A percentile compares a stretch with the other conserved stretches of the same genome.
These are phyloP conservation scores for Primulina tabacum DNA, from an alignment of 257 asterid species.

Conservation along the genomic window DNA sequence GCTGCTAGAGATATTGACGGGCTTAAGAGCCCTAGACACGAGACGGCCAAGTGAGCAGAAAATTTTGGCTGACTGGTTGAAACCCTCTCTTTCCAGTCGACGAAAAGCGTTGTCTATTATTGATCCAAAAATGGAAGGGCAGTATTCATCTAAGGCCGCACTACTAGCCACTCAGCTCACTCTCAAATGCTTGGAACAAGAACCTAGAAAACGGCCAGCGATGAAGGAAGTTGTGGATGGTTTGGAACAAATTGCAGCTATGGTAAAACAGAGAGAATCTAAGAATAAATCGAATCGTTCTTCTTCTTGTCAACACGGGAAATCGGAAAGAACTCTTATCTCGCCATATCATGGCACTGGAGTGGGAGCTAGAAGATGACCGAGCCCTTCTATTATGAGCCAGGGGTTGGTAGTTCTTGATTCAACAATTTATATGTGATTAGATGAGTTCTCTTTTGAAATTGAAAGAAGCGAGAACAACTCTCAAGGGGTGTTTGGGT, in stretches of 20 bases:
- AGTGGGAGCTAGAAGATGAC: neutral
- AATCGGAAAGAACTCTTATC: neutral
- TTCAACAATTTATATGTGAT: too few relatives aligned
- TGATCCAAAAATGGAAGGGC: conserved; percentile 47
- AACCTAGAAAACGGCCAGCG: conserved; percentile 46
- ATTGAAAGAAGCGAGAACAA: too few relatives aligned
- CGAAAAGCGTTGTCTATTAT: conserved; percentile 37
- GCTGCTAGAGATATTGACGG: conserved; percentile 58
- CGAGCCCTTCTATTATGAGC: neutral
- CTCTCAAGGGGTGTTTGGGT: too few relatives aligned
- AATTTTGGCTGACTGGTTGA: conserved; percentile 43
- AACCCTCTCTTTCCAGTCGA: conserved; percentile 36
- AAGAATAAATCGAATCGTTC: neutral
- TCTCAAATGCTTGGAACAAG: conserved; percentile 42
- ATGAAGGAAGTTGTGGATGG: conserved; percentile 43
- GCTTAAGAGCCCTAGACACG: conserved; percentile 43
- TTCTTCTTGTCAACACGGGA: neutral
- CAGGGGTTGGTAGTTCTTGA: neutral
- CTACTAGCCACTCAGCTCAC: conserved; percentile 41
- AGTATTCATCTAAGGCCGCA: conserved; percentile 43
- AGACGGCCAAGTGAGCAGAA: conserved; percentile 38
- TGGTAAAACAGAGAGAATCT: neutral
- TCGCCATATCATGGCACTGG: neutral
- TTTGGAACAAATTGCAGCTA: conserved; percentile 27
- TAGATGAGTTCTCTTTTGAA: neutral